Conservation (phyloP, 352 stramenopile species). For the Globisporangium cylindrosporum region DNA sequence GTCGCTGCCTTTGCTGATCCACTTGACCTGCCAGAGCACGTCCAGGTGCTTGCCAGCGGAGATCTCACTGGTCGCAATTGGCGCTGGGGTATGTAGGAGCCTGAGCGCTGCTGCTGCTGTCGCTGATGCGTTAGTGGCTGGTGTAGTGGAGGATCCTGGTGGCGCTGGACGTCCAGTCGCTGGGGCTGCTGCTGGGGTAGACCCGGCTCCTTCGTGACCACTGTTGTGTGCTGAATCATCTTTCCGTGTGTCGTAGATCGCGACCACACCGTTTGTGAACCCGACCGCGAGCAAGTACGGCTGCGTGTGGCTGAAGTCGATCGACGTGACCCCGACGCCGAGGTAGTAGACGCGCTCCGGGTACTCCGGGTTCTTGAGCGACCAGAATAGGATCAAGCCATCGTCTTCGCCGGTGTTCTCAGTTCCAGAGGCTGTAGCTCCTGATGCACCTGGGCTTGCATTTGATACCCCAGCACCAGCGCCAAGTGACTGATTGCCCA, state of each 20-base stretch:
- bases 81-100: conserved; percentile 28
- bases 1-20: conserved; percentile 86
- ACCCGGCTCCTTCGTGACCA: background rate
- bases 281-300: conserved; percentile 90
- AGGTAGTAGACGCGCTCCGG: conserved; percentile 88
- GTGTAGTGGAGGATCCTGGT: background rate
- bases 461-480: background rate
- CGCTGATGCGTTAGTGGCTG: background rate
- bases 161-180: background rate
- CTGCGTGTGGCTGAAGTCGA: conserved; percentile 86
- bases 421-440: background rate
- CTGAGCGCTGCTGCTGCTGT: background rate
- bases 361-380: conserved; percentile 90
- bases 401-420: conserved; percentile 19
- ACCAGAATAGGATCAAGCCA: conserved; percentile 93
- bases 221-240: conserved; percentile 28
- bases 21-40: conserved; percentile 91
- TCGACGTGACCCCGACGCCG: conserved; percentile 74
- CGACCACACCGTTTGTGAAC: conserved; percentile 87
- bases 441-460: conserved; percentile 5
- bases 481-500: background rate
- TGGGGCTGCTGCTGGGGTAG: background rate
- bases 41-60: conserved; percentile 83
- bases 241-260: conserved; percentile 89
- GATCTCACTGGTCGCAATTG: conserved; percentile 56